Base-by-base conservation (phyloP, 2,329 filamentous ascomycete species). In the Pleomassaria siparia region DNA sequence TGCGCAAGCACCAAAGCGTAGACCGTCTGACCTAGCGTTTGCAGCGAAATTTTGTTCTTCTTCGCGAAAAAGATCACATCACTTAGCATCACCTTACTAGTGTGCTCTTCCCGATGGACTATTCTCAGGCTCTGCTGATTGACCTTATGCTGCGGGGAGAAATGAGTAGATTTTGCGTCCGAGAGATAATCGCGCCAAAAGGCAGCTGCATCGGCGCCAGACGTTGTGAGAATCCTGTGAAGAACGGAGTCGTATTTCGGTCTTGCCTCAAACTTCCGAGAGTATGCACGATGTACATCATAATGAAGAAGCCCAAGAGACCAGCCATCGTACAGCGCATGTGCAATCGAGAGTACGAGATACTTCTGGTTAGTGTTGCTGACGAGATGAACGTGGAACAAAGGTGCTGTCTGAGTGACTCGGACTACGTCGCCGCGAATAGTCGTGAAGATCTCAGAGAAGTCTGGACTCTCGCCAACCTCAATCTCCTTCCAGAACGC, bases 321-420 rank as follows among this genome's bases (percentile, higher is more conserved):
- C 82, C 86, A 91, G 0, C 91, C 91, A 63, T 96, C 91, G 56
- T 96, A 96, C 16, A 96, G 76, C 1, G 91, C 89, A 69, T 96
- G 91, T 0, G 91, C 81, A 30, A 96, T 84, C 0, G 89, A 91
- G 1, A 96, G 66, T 4, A 82, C 48, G n/a, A 83, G 59, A 47
- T 78, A 79, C 2, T 44, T 63, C 13, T 70, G 63, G 5, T 51
- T 42, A 0, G 60, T 46, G 16, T 70, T 62, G 13, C 65, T 52
- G 16, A 76, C 55, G 3, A 76, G 42, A 2, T 67, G 70, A 12
- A 82, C 45, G 13, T 68, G 69, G 22, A 58, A 66, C 42, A 20
- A 70, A 57, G 30, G 59, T 56, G 3, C 49, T n/a, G 46, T 41
- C 2, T 40, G 21, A 18, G 43, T 30, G 3, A 40, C 36, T 3